Evolutionary conservation across 768 basidiomycete species (phyloP).

Genomic region (Rhodotorula graminis): DNA sequence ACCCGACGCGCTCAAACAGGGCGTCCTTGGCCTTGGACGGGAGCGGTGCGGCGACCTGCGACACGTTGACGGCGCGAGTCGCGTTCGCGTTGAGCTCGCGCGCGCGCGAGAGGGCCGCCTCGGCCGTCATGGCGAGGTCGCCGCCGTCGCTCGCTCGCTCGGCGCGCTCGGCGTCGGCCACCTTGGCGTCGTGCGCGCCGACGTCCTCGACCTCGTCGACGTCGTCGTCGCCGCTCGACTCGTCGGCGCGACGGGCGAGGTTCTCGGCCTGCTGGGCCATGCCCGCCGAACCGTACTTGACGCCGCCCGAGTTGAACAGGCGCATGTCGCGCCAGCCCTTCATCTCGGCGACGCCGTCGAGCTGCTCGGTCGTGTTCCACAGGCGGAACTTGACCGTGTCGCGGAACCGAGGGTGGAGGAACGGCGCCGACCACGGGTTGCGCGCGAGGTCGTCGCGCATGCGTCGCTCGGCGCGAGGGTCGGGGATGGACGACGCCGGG

Average conservation of each 20-base stretch:
- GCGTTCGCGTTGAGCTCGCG: slow-evolving; percentile 10
- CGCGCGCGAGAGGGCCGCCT: slow-evolving; percentile 20
- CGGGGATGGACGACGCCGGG: slow-evolving; percentile 84
- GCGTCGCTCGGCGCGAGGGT: slow-evolving; percentile 69
- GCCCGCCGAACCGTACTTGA: slow-evolving; percentile 53
- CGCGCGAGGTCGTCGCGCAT: slow-evolving; percentile 72
- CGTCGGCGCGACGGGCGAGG: slow-evolving; percentile 17
- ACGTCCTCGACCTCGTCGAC: slow-evolving; percentile 1
- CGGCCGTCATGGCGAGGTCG: slow-evolving; percentile 14
- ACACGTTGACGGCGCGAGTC: not conserved
- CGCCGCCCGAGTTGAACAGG: slow-evolving; percentile 82
- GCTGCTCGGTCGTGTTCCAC: slow-evolving; percentile 97
- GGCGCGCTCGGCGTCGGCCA: slow-evolving; percentile 19
- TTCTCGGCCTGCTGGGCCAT: slow-evolving; percentile 23
- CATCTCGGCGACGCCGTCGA: slow-evolving; percentile 84
- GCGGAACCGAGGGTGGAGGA: slow-evolving; percentile 85
- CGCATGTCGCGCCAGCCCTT: slow-evolving; percentile 76
- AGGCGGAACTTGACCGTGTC: slow-evolving; percentile 90
- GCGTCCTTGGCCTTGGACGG: slow-evolving; percentile 48
- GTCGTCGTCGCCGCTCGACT: not conserved
- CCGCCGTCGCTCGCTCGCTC: slow-evolving; percentile 8
- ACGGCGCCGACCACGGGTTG: slow-evolving; percentile 92
- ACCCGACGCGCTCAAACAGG: slow-evolving; percentile 76
- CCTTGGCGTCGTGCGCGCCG: slow-evolving; percentile 15
- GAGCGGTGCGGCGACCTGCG: not conserved